Evolutionary conservation across 1,139 yeast genomes (phyloP), one percentile per base, ranked within the genome.

Genomic region (Spathaspora sp.): DNA sequence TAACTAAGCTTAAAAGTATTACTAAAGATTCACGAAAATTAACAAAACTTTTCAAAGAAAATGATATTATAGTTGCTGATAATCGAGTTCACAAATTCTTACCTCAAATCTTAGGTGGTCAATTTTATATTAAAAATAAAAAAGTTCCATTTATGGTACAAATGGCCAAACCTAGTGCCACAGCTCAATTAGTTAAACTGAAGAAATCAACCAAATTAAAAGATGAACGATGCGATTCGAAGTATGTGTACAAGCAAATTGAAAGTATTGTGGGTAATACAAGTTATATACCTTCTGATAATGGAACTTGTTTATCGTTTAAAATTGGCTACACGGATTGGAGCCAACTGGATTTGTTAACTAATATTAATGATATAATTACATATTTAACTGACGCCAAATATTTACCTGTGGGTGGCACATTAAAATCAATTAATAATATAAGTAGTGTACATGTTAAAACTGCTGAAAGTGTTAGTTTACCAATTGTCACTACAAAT

Each of bases 81-180:
- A 77, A 80, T 48, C 66, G 91, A 48, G 76, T 85, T 2, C 82
- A 81, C 53, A 80, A 79, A 52, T 66, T 81, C 26, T 64, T 86
- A 34, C 86, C 86, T 0, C 67, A 67, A 6, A 63, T 83, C 0
- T 63, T 86, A 39, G 86, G 86, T 0, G 70, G 76, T 7, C 76
- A 75, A 39, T 82, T 83, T 53, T 84, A 78, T 57, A 66, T 72
- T 51, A 78, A 78, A 55, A 82, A 80, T 49, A 80, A 79, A 50
- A 84, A 81, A 54, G 67, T 82, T 5, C 93, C 93, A 4, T 78
- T 72, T 56, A 77, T 83, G 73, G 60, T 86, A 2, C 87, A 84
- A 59, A 76, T 86, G 81, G 82, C 86, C 0, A 73, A 65, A 51
- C 81, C 82, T 7, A 64, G 69, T 27, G 68, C 74, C 0, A 72